A percentile compares a stretch with the other conserved stretches of the same genome.
These are phyloP conservation scores for Lipomyces starkeyi DNA, from an alignment of 805 yeast genomes.

Conservation along the genomic window DNA sequence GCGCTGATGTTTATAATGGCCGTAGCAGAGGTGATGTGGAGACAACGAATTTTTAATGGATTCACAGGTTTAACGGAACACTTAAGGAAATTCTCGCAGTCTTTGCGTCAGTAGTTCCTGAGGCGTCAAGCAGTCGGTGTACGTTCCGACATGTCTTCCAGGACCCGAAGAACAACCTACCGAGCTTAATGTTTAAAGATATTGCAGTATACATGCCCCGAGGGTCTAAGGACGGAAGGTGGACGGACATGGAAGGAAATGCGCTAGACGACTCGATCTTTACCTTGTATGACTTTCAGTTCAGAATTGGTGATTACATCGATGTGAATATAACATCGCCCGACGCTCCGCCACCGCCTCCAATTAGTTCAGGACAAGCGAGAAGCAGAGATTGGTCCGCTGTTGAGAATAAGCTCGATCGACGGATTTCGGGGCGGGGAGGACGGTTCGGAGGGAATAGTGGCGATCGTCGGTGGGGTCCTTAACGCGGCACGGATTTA, in stretches of 20 bases:
- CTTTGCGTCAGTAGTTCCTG: constrained; percentile 4
- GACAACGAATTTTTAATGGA: not conserved
- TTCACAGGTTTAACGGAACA: constrained; percentile 11
- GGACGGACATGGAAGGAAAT: not conserved
- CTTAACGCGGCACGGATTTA: not conserved
- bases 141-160: constrained; percentile 15
- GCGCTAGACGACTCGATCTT: not conserved
- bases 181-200: not conserved
- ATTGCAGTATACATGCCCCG: constrained; percentile 9
- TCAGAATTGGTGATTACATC: constrained; percentile 15
- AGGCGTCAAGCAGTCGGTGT: constrained; percentile 7
- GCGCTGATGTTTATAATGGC: no score
- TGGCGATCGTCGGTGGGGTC: not conserved
- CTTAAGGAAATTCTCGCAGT: constrained; percentile 7
- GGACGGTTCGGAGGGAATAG: not conserved
- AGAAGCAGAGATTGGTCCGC: not conserved
- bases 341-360: not conserved
- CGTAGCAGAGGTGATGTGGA: not conserved
- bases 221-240: not conserved
- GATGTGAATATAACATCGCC: constrained; percentile 3
- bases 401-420: constrained; percentile 1
- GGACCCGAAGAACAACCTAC: not conserved
- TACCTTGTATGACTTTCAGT: constrained; percentile 10
- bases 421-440: constrained; percentile 1
- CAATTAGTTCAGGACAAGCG: not conserved